Base-by-base conservation (phyloP, 2,329 filamentous ascomycete genomes). In the Verticillium dahliae region DNA sequence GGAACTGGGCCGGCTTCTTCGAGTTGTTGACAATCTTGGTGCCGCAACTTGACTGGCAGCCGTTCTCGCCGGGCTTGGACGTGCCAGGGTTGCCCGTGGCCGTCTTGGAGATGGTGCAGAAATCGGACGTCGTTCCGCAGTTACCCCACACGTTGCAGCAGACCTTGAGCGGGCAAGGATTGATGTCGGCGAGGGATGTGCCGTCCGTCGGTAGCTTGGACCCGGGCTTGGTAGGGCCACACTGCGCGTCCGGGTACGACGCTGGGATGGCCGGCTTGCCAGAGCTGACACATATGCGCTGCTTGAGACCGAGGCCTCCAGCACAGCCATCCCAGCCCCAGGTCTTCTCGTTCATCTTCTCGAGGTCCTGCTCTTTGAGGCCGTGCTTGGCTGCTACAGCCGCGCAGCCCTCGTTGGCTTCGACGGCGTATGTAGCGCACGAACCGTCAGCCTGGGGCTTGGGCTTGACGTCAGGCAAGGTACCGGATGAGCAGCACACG, bases 91-190 rank as follows among this genome's bases (percentile, higher is more conserved):
- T 61, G 5, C 61, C 62, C 6, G 67, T 71, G n/a, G 66, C 55
- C 2, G 58, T 50, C 14, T 50, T 57, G n/a, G 31, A 18, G 31
- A 56, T 34, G 5, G 38, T 35, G 35, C 80, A 83, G 65, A 80
- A 81, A 14, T 78, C 78, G 1, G 65, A 64, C 0, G 76, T 78
- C 1, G 72, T 72, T 5, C 80, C 80, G 31, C 80, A 83, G 57
- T 78, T 72, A 0, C 80, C 80, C 70, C 76, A 78, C 45, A 72
- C 69, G 61, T 76, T 65, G 62, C 71, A 71, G 62, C 69, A 72
- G 9, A 67, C 66, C 4, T 72, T 71, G 0, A 73, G 62, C 1
- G 67, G 69, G 33, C 72, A 74, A 0, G 68, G 70, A 56, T 71
- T 74, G n/a, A 50, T 22, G 18, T 50, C 45, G 6, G 45, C n/a